A percentile compares a stretch with the other conserved stretches of the same genome.
Conservation (phyloP, 2,329 filamentous ascomycete genomes). For the Scedosporium dehoogii region DNA sequence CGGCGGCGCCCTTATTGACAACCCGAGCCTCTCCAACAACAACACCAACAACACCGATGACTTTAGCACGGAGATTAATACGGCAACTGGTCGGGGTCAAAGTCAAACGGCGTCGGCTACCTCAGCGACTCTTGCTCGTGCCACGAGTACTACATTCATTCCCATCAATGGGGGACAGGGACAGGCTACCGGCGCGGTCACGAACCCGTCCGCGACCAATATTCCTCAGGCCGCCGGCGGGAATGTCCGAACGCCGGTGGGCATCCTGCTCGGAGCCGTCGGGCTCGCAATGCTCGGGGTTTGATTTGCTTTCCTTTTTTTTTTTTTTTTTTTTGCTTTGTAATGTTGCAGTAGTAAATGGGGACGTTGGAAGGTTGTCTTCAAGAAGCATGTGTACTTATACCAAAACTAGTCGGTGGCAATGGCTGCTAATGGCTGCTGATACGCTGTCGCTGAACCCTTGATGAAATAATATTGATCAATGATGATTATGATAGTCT, state of each 20-base stretch:
- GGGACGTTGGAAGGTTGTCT: too few relatives aligned
- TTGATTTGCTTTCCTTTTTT: conserved; percentile 2
- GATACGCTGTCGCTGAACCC: too few relatives aligned
- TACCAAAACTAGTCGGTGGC: too few relatives aligned
- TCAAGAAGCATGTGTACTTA: too few relatives aligned
- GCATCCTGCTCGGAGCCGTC: conserved; percentile 11
- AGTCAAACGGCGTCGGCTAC: background rate
- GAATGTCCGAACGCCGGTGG: conserved; percentile 11
- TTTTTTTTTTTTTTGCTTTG: too few relatives aligned
- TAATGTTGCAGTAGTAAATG: too few relatives aligned
- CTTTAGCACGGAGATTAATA: background rate
- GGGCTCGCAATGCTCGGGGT: conserved; percentile 13
- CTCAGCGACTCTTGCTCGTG: background rate
- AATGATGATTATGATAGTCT: too few relatives aligned
- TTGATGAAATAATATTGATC: too few relatives aligned
- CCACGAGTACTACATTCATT: background rate
- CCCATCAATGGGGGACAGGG: conserved; percentile 1
- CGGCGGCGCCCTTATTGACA: conserved; percentile 20
- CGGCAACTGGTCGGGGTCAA: background rate
- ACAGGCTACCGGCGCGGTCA: background rate
- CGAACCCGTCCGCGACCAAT: conserved; percentile 10
- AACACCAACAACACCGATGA: conserved; percentile 1
- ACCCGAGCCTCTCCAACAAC: conserved; percentile 10
- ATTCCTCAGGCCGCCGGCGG: conserved; percentile 8
- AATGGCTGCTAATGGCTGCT: too few relatives aligned